These are phyloP conservation scores for Phytopythium mirpurense DNA, from an alignment of 352 stramenopile genomes.

Conservation along the genomic window DNA sequence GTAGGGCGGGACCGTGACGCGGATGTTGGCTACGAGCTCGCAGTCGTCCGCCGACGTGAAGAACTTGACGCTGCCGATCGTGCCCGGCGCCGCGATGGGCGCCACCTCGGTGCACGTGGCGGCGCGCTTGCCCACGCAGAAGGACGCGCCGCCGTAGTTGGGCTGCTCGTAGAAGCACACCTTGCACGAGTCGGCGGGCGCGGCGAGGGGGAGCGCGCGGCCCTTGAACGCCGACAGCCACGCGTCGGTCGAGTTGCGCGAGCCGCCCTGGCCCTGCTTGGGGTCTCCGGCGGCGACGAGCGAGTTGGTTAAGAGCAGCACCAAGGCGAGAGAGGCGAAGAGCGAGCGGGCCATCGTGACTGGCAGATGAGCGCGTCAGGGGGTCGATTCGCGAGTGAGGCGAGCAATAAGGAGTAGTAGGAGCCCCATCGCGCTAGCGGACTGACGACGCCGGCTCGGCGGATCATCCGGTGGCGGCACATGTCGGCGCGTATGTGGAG, in stretches of 20 bases:
- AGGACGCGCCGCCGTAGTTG: conserved; percentile 22
- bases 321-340: conserved; percentile 2
- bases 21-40: conserved; percentile 31
- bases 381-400: background rate
- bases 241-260: conserved; percentile 1
- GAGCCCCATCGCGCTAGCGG: background rate
- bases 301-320: conserved; percentile 3
- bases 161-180: conserved; percentile 42
- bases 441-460: background rate
- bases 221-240: conserved; percentile 3
- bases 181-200: conserved; percentile 13
- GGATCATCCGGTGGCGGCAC: background rate
- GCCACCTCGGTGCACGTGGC: conserved; percentile 21
- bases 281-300: conserved; percentile 6
- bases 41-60: conserved; percentile 14
- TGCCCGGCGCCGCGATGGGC: conserved; percentile 24
- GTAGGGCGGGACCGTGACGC: conserved; percentile 31
- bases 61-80: conserved; percentile 46
- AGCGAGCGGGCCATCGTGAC: background rate
- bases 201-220: conserved; percentile 12
- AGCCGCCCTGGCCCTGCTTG: conserved; percentile 3
- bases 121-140: conserved; percentile 30
- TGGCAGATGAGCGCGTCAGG: background rate
- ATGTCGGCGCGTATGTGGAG: background rate
- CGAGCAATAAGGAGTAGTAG: no score